Conservation (phyloP, 306 rosid species). For the Sophora flavescens region DNA sequence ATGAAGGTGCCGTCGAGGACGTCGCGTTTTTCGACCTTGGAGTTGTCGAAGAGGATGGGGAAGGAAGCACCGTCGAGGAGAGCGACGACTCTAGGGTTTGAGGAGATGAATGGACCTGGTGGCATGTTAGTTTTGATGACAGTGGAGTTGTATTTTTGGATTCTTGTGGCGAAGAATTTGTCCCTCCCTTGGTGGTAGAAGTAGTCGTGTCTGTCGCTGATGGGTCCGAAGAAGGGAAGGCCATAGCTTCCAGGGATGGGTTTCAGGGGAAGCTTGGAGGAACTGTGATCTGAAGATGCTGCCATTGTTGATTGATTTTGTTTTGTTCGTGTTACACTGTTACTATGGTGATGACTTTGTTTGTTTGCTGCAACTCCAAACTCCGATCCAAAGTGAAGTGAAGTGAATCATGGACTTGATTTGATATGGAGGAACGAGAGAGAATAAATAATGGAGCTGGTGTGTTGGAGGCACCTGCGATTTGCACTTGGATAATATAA, state of each 20-base stretch:
- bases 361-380: too few relatives aligned
- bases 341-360: too few relatives aligned
- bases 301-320: conserved; percentile 19
- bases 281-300: conserved; percentile 3
- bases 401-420: too few relatives aligned
- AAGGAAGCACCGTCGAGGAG: conserved; percentile 73
- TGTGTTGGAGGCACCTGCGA: too few relatives aligned
- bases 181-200: conserved; percentile 80
- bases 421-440: too few relatives aligned
- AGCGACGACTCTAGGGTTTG: conserved; percentile 62
- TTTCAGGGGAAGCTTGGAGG: conserved; percentile 38
- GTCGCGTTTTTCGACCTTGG: conserved; percentile 69
- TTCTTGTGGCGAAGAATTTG: conserved; percentile 55
- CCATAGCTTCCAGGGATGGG: conserved; percentile 76
- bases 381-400: too few relatives aligned
- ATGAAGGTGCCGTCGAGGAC: conserved; percentile 84
- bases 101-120: conserved; percentile 73
- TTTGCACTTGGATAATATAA: too few relatives aligned
- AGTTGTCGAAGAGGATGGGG: conserved; percentile 67
- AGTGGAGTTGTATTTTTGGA: conserved; percentile 62
- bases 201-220: conserved; percentile 68
- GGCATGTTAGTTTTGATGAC: conserved; percentile 84
- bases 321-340: too few relatives aligned
- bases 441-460: too few relatives aligned
- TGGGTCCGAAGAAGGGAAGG: conserved; percentile 62